Conservation (phyloP, 176 grass and related monocot species). For the Rhynchospora tenuis region DNA sequence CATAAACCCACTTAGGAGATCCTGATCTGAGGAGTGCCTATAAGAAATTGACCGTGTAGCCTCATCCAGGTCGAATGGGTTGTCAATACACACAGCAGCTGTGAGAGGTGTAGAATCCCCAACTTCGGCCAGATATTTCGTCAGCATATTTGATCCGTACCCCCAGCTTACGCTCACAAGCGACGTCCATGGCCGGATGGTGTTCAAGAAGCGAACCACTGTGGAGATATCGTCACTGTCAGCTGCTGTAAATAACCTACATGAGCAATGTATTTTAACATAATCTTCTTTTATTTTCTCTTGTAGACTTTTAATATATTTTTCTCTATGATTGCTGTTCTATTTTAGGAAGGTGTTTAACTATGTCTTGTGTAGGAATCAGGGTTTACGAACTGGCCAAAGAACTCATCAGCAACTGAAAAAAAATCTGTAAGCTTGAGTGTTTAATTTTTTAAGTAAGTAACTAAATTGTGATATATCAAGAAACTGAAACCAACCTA, state of each 20-base stretch:
- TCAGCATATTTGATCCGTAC: conserved; percentile 93
- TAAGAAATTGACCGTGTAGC: conserved; percentile 69
- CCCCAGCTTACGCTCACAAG: conserved; percentile 78
- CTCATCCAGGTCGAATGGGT: conserved; percentile 83
- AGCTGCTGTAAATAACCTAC: conserved; percentile 99
- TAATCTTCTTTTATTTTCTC: conserved; percentile 2
- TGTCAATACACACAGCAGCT: conserved; percentile 84
- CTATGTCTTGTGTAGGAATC: background rate
- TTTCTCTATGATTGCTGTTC: background rate
- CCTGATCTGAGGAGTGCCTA: conserved; percentile 53
- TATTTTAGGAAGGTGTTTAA: background rate
- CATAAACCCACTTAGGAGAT: conserved; percentile 64
- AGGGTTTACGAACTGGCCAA: background rate
- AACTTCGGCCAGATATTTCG: conserved; percentile 82
- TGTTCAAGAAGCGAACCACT: conserved; percentile 53
- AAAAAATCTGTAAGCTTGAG: background rate
- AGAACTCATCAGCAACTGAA: background rate
- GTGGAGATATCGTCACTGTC: conserved; percentile 90
- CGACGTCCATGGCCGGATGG: conserved; percentile 73
- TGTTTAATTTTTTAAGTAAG: background rate
- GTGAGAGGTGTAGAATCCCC: conserved; percentile 86
- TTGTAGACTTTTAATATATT: background rate
- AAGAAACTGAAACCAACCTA: conserved; percentile 43
- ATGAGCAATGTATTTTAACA: conserved; percentile 52
- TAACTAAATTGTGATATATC: background rate